Conservation (phyloP, 225 moss, liverwort and hornwort genomes). For the Lunularia cruciata region DNA sequence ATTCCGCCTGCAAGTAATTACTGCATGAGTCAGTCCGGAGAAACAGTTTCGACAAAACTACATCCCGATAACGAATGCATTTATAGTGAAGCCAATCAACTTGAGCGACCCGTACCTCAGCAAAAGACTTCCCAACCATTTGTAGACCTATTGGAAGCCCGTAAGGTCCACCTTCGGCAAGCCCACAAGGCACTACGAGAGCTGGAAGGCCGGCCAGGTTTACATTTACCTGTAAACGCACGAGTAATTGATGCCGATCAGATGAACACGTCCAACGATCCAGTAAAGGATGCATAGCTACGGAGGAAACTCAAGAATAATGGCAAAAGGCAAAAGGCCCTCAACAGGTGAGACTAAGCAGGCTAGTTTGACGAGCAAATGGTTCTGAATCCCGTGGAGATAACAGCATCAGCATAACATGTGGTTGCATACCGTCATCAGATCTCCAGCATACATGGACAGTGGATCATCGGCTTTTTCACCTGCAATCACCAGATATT, state of each 20-base stretch:
- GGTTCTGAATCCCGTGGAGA: too few species aligned
- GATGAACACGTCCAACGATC: too few species aligned
- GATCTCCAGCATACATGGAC: constrained; percentile 87
- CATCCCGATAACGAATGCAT: not conserved
- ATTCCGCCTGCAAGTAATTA: constrained; percentile 53
- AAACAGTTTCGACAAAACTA: too few species aligned
- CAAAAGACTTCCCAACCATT: constrained; percentile 82
- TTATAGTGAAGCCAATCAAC: not conserved
- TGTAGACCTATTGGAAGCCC: constrained; percentile 93
- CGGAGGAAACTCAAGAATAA: too few species aligned
- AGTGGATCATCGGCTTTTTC: constrained; percentile 81
- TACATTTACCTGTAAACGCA: constrained; percentile 96
- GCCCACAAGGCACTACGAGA: constrained; percentile 84
- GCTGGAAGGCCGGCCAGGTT: constrained; percentile 92
- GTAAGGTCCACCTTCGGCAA: constrained; percentile 68
- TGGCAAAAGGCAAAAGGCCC: not conserved
- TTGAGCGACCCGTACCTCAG: constrained; percentile 47
- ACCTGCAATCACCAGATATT: constrained; percentile 39
- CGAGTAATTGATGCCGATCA: too few species aligned
- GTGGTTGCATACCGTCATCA: constrained; percentile 83
- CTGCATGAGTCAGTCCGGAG: too few species aligned
- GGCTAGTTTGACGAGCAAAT: too few species aligned
- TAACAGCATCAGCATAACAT: too few species aligned
- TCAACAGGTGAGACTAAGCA: not conserved
- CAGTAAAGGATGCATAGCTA: too few species aligned